Percentiles rank a stretch among this genome's conserved stretches.
Evolutionary conservation across 306 rosid genomes (phyloP).

Genomic region (Styphnolobium japonicum): DNA sequence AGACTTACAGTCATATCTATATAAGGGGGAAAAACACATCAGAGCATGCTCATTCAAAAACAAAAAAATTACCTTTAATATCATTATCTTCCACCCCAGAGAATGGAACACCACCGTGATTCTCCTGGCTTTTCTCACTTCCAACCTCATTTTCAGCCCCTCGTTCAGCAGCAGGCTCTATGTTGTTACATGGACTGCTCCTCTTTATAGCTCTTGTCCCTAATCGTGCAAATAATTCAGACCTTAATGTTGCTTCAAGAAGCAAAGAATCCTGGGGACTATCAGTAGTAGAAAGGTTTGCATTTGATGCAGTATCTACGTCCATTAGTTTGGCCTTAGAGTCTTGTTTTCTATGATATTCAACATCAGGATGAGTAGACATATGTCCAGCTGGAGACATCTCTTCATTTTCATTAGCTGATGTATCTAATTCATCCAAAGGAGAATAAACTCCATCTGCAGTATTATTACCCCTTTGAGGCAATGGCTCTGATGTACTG

Average conservation of each 20-base stretch:
- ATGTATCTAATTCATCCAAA: conserved; percentile 52
- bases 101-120: conserved; percentile 18
- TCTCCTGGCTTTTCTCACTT: conserved; percentile 37
- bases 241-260: conserved; percentile 85
- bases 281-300: conserved; percentile 27
- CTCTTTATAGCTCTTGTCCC: conserved; percentile 48
- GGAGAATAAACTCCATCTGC: conserved; percentile 64
- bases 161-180: conserved; percentile 42
- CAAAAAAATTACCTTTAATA: conserved; percentile 46
- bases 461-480: conserved; percentile 48
- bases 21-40: background rate
- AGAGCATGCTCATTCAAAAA: background rate
- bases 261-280: conserved; percentile 62
- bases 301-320: conserved; percentile 35
- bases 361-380: conserved; percentile 40
- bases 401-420: conserved; percentile 75
- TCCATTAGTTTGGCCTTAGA: conserved; percentile 35
- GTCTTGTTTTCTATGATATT: conserved; percentile 29
- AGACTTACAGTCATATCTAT: background rate
- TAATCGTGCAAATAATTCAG: conserved; percentile 70
- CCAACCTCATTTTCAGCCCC: conserved; percentile 57
- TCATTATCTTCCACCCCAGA: conserved; percentile 35
- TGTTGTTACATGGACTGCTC: conserved; percentile 34
- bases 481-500: conserved; percentile 75
- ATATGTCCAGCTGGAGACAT: conserved; percentile 52